Evolutionary conservation across 257 asterid genomes (phyloP), one percentile per base, ranked within the genome.

Genomic region (Solanum appendiculatum): DNA sequence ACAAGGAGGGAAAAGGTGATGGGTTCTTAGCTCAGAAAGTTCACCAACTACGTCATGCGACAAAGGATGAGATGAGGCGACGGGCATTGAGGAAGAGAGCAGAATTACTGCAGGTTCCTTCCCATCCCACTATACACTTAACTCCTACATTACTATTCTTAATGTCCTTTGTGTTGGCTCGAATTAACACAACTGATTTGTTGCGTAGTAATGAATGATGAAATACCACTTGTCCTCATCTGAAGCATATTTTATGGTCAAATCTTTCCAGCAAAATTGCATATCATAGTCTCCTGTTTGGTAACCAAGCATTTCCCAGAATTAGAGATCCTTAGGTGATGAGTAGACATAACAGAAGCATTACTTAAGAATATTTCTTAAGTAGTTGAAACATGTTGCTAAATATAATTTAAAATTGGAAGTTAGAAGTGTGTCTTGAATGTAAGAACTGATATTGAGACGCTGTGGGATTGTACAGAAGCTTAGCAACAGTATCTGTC

Each of bases 61-160:
- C 99, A 1, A 95, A 96, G 27, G 98, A 97, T 89, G 99, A 96
- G 91, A 96, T 92, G 99, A 95, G 98, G 91, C 97, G 99, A 78
- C 94, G 91, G 70, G 99, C 99, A 87, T 92, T 96, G 88, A 93
- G 83, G 92, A 96, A 88, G 90, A 93, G 99, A 92, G 96, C 95
- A 88, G 94, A 97, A 92, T 75, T 95, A 91, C 99, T 97, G 91
- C 92, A 93, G 99, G 99, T 89, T 88, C 15, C 82, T 81, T 85
- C 54, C 83, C 46, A 83, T 74, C 77, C 85, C 23, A 40, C 66
- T 86, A 29, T 86, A 44, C 66, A 33, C 54, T 12, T 56, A 14
- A 44, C 70, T 64, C 80, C 69, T 66, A 42, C 33, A 13, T n/a
- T 69, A 29, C 82, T 40, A 56, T 70, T 44, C 40, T 80, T 80